These are phyloP conservation scores for Pseudocercospora crystallina DNA, from an alignment of 2,329 filamentous ascomycete species.

Conservation along the genomic window DNA sequence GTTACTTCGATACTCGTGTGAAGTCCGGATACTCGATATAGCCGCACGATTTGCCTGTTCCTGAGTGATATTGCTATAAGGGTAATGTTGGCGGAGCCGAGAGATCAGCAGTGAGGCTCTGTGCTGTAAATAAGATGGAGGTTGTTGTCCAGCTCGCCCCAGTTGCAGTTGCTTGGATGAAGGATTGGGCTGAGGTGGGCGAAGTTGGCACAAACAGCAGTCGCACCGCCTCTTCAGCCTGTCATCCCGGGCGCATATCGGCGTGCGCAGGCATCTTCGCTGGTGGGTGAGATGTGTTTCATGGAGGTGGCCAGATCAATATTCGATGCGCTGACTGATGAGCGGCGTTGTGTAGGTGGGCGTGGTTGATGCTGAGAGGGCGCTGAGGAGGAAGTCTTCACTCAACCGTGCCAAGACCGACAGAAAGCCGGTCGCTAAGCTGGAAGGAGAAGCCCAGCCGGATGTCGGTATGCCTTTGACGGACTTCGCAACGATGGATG, in stretches of 20 bases:
- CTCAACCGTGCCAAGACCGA: too few species aligned
- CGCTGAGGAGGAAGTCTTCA: too few species aligned
- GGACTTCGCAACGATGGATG: neutral
- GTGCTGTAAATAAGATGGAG: constrained; percentile 4
- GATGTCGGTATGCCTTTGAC: neutral
- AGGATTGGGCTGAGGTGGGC: neutral
- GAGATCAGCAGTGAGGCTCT: neutral
- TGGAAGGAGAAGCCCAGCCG: neutral
- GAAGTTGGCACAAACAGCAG: neutral
- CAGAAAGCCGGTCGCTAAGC: too few species aligned
- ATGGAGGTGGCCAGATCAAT: neutral
- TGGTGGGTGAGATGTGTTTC: neutral
- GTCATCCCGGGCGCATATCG: neutral
- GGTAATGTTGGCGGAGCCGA: neutral
- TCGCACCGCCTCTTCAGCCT: constrained; percentile 2
- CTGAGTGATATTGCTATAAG: too few species aligned
- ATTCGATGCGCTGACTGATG: neutral
- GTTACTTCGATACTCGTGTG: neutral
- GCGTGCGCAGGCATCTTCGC: neutral
- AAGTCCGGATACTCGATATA: too few species aligned
- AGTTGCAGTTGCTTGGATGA: neutral
- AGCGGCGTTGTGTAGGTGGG: too few species aligned
- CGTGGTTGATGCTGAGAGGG: too few species aligned
- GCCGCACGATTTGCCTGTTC: too few species aligned
- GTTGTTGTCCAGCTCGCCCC: too few species aligned